Conservation (phyloP, 805 yeast species). For the Kodamaea nitidulidarum region DNA sequence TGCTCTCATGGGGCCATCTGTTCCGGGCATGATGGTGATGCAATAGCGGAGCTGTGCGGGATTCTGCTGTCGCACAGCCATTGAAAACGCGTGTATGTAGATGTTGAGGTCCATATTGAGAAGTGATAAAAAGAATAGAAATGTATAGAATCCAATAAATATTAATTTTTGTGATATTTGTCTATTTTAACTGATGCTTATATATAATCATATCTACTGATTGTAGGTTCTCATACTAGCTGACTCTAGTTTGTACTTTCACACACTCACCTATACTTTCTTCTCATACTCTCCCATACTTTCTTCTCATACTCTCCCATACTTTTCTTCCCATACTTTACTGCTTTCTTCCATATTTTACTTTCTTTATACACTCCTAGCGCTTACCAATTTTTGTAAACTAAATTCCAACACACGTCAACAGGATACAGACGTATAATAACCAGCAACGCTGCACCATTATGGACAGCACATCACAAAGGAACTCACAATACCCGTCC, state of each 20-base stretch:
- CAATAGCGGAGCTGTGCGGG: conserved; percentile 17
- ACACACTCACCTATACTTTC: too few species aligned
- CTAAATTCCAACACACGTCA: too few species aligned
- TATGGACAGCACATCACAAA: background rate
- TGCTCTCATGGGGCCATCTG: conserved; percentile 29
- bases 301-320: background rate
- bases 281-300: background rate
- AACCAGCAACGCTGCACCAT: background rate
- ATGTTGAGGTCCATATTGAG: background rate
- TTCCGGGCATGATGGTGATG: conserved; percentile 34
- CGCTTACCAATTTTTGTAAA: conserved; percentile 2
- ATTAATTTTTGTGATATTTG: too few species aligned
- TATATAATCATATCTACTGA: too few species aligned
- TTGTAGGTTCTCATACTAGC: too few species aligned
- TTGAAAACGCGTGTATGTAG: conserved; percentile 4
- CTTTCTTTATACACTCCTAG: background rate
- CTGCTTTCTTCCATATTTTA: background rate
- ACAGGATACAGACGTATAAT: too few species aligned
- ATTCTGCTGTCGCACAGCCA: conserved; percentile 5
- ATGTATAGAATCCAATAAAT: too few species aligned
- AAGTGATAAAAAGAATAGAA: background rate
- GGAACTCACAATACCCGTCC: background rate
- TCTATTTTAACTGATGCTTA: too few species aligned
- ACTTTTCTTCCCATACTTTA: background rate
- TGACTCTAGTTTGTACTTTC: too few species aligned